A percentile compares a stretch with the other conserved stretches of the same genome.
Evolutionary conservation across 768 basidiomycete genomes (phyloP).

Genomic region (Mycena maculata): DNA sequence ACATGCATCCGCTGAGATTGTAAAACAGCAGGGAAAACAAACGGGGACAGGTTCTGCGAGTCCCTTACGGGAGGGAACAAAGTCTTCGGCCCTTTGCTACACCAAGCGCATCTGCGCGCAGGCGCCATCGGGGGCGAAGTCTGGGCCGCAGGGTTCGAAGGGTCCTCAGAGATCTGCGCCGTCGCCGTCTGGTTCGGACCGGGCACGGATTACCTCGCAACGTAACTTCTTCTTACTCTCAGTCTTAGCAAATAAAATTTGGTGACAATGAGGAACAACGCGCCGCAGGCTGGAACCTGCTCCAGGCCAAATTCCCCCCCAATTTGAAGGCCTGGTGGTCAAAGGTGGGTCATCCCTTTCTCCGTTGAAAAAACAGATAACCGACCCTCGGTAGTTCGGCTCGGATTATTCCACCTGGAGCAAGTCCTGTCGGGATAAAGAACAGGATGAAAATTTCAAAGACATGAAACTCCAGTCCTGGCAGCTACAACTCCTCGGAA

Average conservation of each 20-base stretch:
- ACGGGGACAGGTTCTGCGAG: constrained; percentile 45
- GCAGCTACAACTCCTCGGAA: constrained; percentile 30
- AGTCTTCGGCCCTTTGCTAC: constrained; percentile 10
- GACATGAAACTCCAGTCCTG: constrained; percentile 22
- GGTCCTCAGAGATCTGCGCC: constrained; percentile 21
- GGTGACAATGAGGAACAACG: constrained; percentile 27
- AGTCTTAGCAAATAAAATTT: background rate
- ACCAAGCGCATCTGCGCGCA: constrained; percentile 18
- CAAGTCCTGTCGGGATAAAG: constrained; percentile 19
- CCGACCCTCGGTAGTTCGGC: background rate
- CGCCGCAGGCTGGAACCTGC: constrained; percentile 23
- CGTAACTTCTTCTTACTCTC: constrained; percentile 7
- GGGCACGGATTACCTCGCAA: constrained; percentile 20
- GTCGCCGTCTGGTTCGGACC: constrained; percentile 34
- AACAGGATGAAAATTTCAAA: too few species aligned
- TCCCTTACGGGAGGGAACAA: constrained; percentile 40
- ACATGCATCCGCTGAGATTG: constrained; percentile 15
- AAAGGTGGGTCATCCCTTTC: constrained; percentile 6
- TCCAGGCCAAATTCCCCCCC: constrained; percentile 19
- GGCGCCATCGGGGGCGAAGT: constrained; percentile 24
- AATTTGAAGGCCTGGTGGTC: constrained; percentile 27
- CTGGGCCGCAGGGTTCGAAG: constrained; percentile 32
- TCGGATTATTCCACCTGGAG: constrained; percentile 8
- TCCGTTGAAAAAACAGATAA: background rate
- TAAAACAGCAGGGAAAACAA: background rate